Evolutionary conservation across 768 basidiomycete genomes (phyloP).

Genomic region (Kwoniella pini): DNA sequence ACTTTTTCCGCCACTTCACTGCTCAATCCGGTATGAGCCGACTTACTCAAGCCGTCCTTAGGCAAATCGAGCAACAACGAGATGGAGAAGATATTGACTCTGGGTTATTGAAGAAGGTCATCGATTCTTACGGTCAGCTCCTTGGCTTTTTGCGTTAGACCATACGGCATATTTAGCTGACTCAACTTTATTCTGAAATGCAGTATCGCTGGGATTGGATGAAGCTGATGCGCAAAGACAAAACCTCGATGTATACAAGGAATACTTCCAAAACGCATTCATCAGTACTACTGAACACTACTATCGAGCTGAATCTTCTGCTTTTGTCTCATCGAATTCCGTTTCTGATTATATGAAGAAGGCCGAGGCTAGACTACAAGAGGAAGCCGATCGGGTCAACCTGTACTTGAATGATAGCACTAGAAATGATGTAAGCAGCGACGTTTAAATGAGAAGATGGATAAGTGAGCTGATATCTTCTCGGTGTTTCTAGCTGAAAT

Average conservation of each 20-base stretch:
- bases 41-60: slow-evolving; percentile 81
- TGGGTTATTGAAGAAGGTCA: slow-evolving; percentile 86
- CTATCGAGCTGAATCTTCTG: slow-evolving; percentile 87
- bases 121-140: slow-evolving; percentile 73
- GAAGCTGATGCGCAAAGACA: slow-evolving; percentile 80
- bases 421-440: slow-evolving; percentile 63
- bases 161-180: neutral
- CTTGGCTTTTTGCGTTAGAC: no score
- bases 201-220: slow-evolving; percentile 86
- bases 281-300: slow-evolving; percentile 83
- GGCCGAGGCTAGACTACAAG: slow-evolving; percentile 85
- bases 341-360: slow-evolving; percentile 94
- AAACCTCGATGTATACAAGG: slow-evolving; percentile 88
- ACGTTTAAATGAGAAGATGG: neutral
- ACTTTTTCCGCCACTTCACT: slow-evolving; percentile 65
- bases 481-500: slow-evolving; percentile 53
- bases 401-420: slow-evolving; percentile 88
- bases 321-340: slow-evolving; percentile 82
- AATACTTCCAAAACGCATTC: slow-evolving; percentile 87
- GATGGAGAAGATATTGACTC: slow-evolving; percentile 94
- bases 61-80: slow-evolving; percentile 87
- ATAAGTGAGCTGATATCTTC: neutral
- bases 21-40: slow-evolving; percentile 59
- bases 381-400: slow-evolving; percentile 94
- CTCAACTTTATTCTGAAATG: neutral